phyloP scores from a whole-genome alignment of 257 asterid genomes.

The Solanum rostratum region DNA sequence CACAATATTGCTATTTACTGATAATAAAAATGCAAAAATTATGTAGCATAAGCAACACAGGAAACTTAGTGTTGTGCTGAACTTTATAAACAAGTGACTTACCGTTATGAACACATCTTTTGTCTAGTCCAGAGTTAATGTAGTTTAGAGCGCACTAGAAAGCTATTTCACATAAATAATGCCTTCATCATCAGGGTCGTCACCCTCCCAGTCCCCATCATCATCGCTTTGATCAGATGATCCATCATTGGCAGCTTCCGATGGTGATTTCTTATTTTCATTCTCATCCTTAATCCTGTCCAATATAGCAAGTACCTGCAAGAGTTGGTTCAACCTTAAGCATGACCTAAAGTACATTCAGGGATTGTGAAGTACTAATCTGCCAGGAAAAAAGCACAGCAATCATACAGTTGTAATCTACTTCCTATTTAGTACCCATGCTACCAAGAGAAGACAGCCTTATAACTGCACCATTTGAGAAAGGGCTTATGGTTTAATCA shows the following conservation, averaged over 20 bases:
- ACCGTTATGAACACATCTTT: neutral
- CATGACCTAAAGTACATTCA: neutral
- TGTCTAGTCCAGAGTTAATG: neutral
- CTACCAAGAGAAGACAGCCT: neutral
- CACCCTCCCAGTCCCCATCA: constrained; percentile 45
- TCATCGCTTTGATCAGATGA: constrained; percentile 31
- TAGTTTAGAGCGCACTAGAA: neutral
- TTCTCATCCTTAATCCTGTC: constrained; percentile 84
- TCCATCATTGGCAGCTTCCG: constrained; percentile 20
- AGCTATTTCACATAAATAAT: constrained; percentile 70
- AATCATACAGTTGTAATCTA: neutral
- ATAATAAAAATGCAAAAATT: neutral
- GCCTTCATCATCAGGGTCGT: constrained; percentile 71
- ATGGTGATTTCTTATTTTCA: constrained; percentile 16
- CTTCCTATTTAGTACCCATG: neutral
- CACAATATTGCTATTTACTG: neutral
- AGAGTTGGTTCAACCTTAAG: neutral
- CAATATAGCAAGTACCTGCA: constrained; percentile 89
- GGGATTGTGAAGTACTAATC: neutral
- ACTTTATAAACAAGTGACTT: neutral
- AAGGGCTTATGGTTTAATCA: neutral
- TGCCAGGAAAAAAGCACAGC: neutral
- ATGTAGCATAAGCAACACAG: neutral
- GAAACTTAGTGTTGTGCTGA: neutral
- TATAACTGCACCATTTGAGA: neutral